Evolutionary conservation across 768 basidiomycete species (phyloP).

Genomic region (Lenzites betulinus): DNA sequence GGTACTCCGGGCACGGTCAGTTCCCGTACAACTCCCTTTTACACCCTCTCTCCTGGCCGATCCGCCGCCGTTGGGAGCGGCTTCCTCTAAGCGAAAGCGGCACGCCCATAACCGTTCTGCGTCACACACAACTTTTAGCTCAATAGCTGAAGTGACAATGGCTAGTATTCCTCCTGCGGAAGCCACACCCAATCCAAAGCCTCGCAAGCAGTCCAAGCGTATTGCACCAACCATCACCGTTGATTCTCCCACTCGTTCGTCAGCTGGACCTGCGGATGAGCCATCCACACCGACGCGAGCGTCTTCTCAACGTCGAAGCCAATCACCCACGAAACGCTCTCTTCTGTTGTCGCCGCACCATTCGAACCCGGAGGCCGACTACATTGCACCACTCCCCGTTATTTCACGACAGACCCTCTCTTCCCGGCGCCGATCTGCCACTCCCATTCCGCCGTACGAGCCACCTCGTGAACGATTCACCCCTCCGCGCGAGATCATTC

Average conservation of each 20-base stretch:
- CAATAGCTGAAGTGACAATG: constrained; percentile 8
- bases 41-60: constrained; percentile 18
- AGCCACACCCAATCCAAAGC: constrained; percentile 62
- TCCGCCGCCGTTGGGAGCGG: neutral
- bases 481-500: constrained; percentile 63
- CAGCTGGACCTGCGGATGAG: constrained; percentile 25
- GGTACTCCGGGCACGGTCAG: constrained; percentile 22
- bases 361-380: constrained; percentile 53
- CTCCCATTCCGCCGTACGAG: constrained; percentile 61
- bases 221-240: constrained; percentile 21
- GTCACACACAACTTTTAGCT: constrained; percentile 16
- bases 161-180: constrained; percentile 35
- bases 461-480: constrained; percentile 71
- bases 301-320: constrained; percentile 24
- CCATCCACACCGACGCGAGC: constrained; percentile 28
- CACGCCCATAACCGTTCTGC: constrained; percentile 25
- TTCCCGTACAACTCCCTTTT: constrained; percentile 16
- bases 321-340: constrained; percentile 32
- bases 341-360: constrained; percentile 44
- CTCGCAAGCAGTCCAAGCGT: constrained; percentile 48
- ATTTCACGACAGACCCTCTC: constrained; percentile 26
- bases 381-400: constrained; percentile 39
- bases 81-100: constrained; percentile 43
- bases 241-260: constrained; percentile 30
- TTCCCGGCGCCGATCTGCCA: constrained; percentile 45